Evolutionary conservation across 2,329 filamentous ascomycete species (phyloP), one percentile per base, ranked within the genome.

Genomic region (Cryphonectria radicalis): DNA sequence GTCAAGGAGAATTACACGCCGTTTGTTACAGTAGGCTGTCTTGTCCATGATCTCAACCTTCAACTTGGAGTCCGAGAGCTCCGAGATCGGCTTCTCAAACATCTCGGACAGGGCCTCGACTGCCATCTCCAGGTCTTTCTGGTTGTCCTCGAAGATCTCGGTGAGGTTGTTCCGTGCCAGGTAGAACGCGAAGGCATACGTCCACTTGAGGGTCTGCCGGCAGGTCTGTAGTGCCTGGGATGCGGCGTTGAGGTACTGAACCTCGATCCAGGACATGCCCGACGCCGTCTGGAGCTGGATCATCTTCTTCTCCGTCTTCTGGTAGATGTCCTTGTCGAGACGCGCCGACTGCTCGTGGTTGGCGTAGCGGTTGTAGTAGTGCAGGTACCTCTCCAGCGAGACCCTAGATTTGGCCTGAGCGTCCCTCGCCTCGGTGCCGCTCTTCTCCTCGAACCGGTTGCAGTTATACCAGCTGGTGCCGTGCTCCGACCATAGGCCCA

Each of bases 391-490:
- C 81, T 99, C 95, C 22, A 99, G 85, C 0, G 93, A 97, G 42
- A 95, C 92, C 37, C 96, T 88, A 11, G 94, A 97, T 79, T 92
- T 94, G 2, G 96, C 94, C 80, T 99, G 96, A 0, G 94, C 94
- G 80, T 97, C 94, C 50, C 96, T 88, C 5, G 96, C 96, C 70
- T 98, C 95, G 0, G 90, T 87, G 1, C 96, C 96, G 75, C 93
- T 97, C 86, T 96, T 98, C 83, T 98, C 96, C 79, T 99, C 96
- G 77, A 92, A 99, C 11, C 96, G 88, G 79, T 97, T 99, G 87
- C 96, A 99, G 81, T 97, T 99, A 85, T 99, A 99, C 96, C 96
- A 99, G 82, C 94, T 97, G 4, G 95, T 99, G 74, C 96, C 96
- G 80, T 99, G 96, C 82, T 99, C 96, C 0, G 94, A 97, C 96